Conservation (phyloP, 164 flowering plant species). For the Vitis rupestris region DNA sequence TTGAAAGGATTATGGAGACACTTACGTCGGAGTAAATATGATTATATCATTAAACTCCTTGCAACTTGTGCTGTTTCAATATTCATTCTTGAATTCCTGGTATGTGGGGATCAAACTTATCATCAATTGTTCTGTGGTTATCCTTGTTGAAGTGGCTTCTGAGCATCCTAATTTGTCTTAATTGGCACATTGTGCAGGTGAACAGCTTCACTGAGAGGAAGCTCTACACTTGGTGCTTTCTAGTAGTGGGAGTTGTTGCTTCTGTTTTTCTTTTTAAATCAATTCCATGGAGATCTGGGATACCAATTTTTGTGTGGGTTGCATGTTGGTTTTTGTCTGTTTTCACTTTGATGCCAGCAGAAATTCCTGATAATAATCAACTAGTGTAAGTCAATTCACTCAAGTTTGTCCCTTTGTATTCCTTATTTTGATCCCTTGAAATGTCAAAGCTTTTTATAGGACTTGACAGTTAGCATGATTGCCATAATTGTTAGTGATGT, state of each 20-base stretch:
- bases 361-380: slow-evolving; percentile 86
- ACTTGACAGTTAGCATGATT: no score
- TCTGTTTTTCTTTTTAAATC: slow-evolving; percentile 42
- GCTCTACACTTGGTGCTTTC: slow-evolving; percentile 82
- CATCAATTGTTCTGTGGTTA: not conserved
- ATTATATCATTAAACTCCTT: slow-evolving; percentile 41
- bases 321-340: slow-evolving; percentile 80
- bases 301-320: slow-evolving; percentile 60
- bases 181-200: slow-evolving; percentile 55
- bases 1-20: slow-evolving; percentile 56
- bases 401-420: not conserved
- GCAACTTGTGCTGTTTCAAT: slow-evolving; percentile 48
- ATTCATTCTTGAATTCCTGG: slow-evolving; percentile 78
- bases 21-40: slow-evolving; percentile 36
- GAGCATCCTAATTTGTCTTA: slow-evolving; percentile 12
- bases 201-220: slow-evolving; percentile 86
- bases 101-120: slow-evolving; percentile 22
- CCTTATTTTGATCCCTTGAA: not conserved
- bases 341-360: slow-evolving; percentile 95
- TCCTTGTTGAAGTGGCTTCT: not conserved
- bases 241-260: slow-evolving; percentile 59
- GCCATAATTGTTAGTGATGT: no score
- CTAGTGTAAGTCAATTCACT: slow-evolving; percentile 66
- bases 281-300: slow-evolving; percentile 52
- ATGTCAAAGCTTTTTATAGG: not conserved